Conservation (phyloP, 176 grass and related monocot species). For the Sorghum bicolor region Sorghum_bicolor_NCBIv3 NC_012873.2:57346001-57346500, state of each 20-base stretch:
- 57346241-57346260: constrained; percentile 75
- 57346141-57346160: constrained; percentile 98
- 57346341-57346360: constrained; percentile 53
- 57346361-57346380: constrained; percentile 54
- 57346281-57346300: constrained; percentile 68
- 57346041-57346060: constrained; percentile 99
- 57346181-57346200: constrained; percentile 78
- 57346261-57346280: constrained; percentile 84
- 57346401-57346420: constrained; percentile 56
- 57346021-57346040: constrained; percentile 98
- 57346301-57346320: constrained; percentile 80
- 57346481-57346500: background rate
- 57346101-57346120: constrained; percentile 1
- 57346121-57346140: constrained; percentile 41
- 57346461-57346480: background rate
- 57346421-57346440: constrained; percentile 50
- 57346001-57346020: constrained; percentile 78
- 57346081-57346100: constrained; percentile 25
- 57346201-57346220: constrained; percentile 73
- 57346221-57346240: constrained; percentile 92
- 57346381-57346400: constrained; percentile 52
- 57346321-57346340: constrained; percentile 60
- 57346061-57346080: constrained; percentile 49
- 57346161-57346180: constrained; percentile 93
- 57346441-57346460: constrained; percentile 24